Conservation (phyloP, 208 protist genomes). For the Naegleria gruberi region DNA sequence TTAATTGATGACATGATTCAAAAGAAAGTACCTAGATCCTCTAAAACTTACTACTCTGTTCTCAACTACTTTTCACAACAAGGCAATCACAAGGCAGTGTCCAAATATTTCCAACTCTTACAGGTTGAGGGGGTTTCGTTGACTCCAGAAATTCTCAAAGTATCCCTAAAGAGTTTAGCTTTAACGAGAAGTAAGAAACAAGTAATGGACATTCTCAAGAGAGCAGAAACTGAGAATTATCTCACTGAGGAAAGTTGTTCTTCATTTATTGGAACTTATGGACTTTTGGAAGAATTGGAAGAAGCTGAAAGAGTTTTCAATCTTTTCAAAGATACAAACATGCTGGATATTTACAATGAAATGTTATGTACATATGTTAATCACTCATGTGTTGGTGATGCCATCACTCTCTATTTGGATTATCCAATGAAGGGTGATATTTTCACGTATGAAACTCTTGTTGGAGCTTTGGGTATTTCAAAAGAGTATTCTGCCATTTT, state of each 20-base stretch:
- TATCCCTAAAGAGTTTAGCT: neutral
- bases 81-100: neutral
- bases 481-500: neutral
- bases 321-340: neutral
- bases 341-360: neutral
- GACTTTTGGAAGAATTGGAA: neutral
- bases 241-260: neutral
- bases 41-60: neutral
- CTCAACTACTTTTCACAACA: neutral
- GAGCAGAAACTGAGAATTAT: neutral
- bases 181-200: neutral
- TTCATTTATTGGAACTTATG: neutral
- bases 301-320: neutral
- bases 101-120: neutral
- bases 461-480: too few relatives aligned
- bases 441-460: too few relatives aligned
- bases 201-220: neutral
- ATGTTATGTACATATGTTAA: neutral
- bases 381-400: neutral
- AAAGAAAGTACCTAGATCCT: neutral
- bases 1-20: neutral
- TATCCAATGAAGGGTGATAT: neutral
- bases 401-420: neutral
- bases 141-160: neutral
- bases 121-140: neutral